These are phyloP conservation scores for Astraeus odoratus DNA, from an alignment of 768 basidiomycete species.

Conservation along the genomic window DNA sequence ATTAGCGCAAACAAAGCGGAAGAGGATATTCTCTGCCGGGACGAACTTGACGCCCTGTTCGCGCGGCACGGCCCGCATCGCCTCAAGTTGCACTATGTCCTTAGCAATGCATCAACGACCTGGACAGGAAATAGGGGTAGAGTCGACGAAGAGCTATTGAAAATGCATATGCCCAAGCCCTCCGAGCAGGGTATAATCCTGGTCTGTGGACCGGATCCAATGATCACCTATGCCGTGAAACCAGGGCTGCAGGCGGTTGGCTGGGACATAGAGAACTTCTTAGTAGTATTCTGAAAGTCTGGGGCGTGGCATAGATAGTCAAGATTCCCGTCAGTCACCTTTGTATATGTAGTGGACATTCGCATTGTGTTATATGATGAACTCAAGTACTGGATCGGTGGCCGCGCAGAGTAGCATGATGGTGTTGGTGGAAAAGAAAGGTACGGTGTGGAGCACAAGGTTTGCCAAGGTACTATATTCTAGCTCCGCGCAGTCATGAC, in stretches of 20 bases:
- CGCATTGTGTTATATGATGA: too few relatives aligned
- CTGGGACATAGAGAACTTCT: conserved; percentile 28
- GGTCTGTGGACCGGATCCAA: conserved; percentile 43
- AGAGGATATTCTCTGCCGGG: conserved; percentile 44
- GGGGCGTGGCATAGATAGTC: too few relatives aligned
- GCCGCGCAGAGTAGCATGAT: too few relatives aligned
- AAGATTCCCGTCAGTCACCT: too few relatives aligned
- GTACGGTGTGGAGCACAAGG: too few relatives aligned
- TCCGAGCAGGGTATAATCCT: conserved; percentile 34
- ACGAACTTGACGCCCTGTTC: conserved; percentile 39
- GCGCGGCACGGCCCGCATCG: conserved; percentile 22
- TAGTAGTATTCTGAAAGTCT: conserved; percentile 34
- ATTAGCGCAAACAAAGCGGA: conserved; percentile 41
- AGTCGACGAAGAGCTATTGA: conserved; percentile 33
- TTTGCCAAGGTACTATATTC: too few relatives aligned
- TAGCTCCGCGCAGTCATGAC: too few relatives aligned
- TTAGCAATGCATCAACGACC: conserved; percentile 26
- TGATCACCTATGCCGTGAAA: conserved; percentile 29
- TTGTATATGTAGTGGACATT: too few relatives aligned
- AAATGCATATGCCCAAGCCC: conserved; percentile 34
- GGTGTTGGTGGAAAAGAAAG: too few relatives aligned
- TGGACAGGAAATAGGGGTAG: conserved; percentile 40
- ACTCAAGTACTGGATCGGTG: too few relatives aligned
- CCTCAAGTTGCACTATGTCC: conserved; percentile 38
- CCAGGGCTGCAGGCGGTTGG: conserved; percentile 27